Percentiles rank a stretch among this genome's conserved stretches.
Conservation (phyloP, 768 basidiomycete species). For the Termitomyces heimii region DNA sequence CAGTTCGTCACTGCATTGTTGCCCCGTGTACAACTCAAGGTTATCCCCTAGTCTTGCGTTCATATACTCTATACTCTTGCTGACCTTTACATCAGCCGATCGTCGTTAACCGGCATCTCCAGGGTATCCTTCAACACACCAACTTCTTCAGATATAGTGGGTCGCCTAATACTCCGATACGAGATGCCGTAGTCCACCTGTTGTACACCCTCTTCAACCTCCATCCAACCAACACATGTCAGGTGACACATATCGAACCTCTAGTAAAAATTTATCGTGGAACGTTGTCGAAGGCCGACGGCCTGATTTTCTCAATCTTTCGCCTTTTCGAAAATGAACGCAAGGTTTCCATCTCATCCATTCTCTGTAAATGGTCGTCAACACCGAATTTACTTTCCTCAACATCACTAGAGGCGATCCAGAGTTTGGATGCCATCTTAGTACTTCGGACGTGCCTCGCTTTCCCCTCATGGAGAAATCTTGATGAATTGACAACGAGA, state of each 20-base stretch:
- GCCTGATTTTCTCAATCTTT: conserved; percentile 67
- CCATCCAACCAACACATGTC: conserved; percentile 81
- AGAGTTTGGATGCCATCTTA: conserved; percentile 58
- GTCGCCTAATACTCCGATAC: conserved; percentile 20
- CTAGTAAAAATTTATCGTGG: conserved; percentile 72
- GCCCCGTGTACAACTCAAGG: conserved; percentile 53
- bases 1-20: conserved; percentile 38
- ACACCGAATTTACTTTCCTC: conserved; percentile 35
- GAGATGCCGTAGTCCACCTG: conserved; percentile 47
- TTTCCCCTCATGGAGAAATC: conserved; percentile 62
- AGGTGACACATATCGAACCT: conserved; percentile 76
- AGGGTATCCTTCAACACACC: conserved; percentile 67
- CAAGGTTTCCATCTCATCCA: conserved; percentile 53
- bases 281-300: conserved; percentile 61
- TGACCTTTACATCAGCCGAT: conserved; percentile 44
- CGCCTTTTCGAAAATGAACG: conserved; percentile 71
- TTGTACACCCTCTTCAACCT: conserved; percentile 65
- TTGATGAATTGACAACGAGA: conserved; percentile 30
- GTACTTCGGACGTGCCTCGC: conserved; percentile 67
- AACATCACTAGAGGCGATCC: conserved; percentile 58
- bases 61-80: not conserved
- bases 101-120: conserved; percentile 69
- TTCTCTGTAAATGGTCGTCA: conserved; percentile 65
- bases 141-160: conserved; percentile 49
- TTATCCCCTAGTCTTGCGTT: conserved; percentile 16